These are phyloP conservation scores for Nothopassalora personata DNA, from an alignment of 2,329 filamentous ascomycete species.

Conservation along the genomic window DNA sequence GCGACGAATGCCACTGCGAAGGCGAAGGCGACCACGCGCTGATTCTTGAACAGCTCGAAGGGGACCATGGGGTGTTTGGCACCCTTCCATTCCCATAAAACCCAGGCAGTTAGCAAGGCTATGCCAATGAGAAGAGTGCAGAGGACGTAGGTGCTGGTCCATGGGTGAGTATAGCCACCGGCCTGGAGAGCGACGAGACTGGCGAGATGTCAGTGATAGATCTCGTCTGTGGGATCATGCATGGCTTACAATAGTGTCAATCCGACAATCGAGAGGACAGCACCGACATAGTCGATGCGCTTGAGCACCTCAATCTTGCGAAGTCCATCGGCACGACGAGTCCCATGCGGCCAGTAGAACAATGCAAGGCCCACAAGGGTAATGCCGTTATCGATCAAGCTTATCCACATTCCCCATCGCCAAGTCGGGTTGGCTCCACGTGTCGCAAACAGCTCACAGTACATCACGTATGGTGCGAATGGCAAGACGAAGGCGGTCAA, in stretches of 20 bases:
- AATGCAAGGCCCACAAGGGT: slow-evolving; percentile 30
- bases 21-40: slow-evolving; percentile 30
- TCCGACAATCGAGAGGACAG: slow-evolving; percentile 46
- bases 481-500: slow-evolving; percentile 43
- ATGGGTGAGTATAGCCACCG: slow-evolving; percentile 37
- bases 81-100: slow-evolving; percentile 36
- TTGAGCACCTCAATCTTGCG: slow-evolving; percentile 38
- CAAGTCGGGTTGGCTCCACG: slow-evolving; percentile 38
- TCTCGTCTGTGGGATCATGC: not conserved
- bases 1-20: slow-evolving; percentile 35
- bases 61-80: slow-evolving; percentile 38
- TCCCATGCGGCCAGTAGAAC: slow-evolving; percentile 51
- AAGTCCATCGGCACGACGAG: slow-evolving; percentile 39
- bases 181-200: slow-evolving; percentile 37
- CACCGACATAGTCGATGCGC: slow-evolving; percentile 49
- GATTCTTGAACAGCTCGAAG: slow-evolving; percentile 27
- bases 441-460: slow-evolving; percentile 51
- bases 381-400: slow-evolving; percentile 21
- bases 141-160: slow-evolving; percentile 36
- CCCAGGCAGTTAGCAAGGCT: slow-evolving; percentile 31
- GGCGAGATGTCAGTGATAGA: not conserved
- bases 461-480: slow-evolving; percentile 58
- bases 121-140: slow-evolving; percentile 35
- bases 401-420: slow-evolving; percentile 44
- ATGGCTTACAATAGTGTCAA: slow-evolving; percentile 37